A percentile compares a stretch with the other conserved stretches of the same genome.
These are phyloP conservation scores for Trichoderma atroviride DNA, from an alignment of 2,329 filamentous ascomycete genomes.

Conservation along the genomic window DNA sequence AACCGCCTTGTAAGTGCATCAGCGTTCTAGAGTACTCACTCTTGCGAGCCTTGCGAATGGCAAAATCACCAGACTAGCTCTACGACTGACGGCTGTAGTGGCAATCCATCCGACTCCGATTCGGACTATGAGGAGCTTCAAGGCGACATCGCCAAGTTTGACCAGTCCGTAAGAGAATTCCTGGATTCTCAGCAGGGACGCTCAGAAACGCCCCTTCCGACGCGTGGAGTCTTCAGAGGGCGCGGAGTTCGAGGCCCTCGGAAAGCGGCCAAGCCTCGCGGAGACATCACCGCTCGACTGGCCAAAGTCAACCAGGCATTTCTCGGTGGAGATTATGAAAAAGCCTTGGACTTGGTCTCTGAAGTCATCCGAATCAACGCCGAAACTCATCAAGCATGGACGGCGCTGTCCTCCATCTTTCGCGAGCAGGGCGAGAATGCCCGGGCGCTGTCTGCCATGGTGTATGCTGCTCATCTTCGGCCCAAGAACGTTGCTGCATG, in stretches of 20 bases:
- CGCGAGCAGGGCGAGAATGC: conserved; percentile 60
- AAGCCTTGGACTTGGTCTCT: conserved; percentile 60
- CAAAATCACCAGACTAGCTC: not conserved
- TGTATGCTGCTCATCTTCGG: conserved; percentile 64
- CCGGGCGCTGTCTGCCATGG: conserved; percentile 61
- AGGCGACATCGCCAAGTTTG: conserved; percentile 48
- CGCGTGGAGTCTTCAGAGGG: conserved; percentile 33
- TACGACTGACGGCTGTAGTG: conserved; percentile 27
- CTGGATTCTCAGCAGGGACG: conserved; percentile 43
- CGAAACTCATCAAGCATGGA: conserved; percentile 68
- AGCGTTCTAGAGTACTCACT: not conserved
- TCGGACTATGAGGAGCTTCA: conserved; percentile 50
- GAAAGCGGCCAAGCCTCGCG: conserved; percentile 68
- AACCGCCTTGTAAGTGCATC: conserved; percentile 3
- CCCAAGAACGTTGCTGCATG: conserved; percentile 63
- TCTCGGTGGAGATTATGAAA: conserved; percentile 61
- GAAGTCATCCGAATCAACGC: conserved; percentile 71
- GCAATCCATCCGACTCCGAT: conserved; percentile 45
- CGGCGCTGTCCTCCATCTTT: conserved; percentile 62
- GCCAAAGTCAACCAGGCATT: conserved; percentile 69
- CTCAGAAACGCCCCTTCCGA: conserved; percentile 28
- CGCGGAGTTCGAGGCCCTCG: conserved; percentile 50
- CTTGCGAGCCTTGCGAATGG: not conserved
- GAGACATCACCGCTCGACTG: conserved; percentile 70
- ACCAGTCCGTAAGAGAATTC: conserved; percentile 47